Percentiles rank a stretch among this genome's conserved stretches.
phyloP scores from a whole-genome alignment of 1,139 yeast genomes.

The Debaryomycetaceae sp. region DNA sequence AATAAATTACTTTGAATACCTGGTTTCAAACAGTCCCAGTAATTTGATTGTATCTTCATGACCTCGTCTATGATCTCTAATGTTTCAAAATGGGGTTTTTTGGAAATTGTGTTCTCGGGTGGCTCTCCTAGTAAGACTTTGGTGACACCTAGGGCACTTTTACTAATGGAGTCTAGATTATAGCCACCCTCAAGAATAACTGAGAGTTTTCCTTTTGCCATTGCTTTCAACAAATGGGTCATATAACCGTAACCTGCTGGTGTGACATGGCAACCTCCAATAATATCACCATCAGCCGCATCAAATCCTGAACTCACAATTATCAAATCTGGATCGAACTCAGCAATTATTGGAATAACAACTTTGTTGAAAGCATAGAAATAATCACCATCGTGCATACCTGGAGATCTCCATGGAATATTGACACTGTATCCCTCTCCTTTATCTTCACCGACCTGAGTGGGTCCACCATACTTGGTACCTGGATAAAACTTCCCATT shows the following conservation, averaged over 20 bases:
- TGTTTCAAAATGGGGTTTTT: slow-evolving; percentile 71
- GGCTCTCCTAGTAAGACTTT: slow-evolving; percentile 93
- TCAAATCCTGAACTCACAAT: slow-evolving; percentile 95
- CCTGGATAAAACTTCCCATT: slow-evolving; percentile 94
- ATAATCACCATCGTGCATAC: slow-evolving; percentile 95
- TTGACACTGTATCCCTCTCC: slow-evolving; percentile 89
- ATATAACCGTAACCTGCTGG: slow-evolving; percentile 96
- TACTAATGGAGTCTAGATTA: slow-evolving; percentile 84
- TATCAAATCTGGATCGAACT: slow-evolving; percentile 89
- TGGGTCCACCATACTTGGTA: slow-evolving; percentile 72
- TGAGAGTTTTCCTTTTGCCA: slow-evolving; percentile 85
- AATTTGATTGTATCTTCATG: slow-evolving; percentile 71
- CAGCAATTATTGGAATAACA: slow-evolving; percentile 85
- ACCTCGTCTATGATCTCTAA: slow-evolving; percentile 88
- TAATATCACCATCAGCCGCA: slow-evolving; percentile 97
- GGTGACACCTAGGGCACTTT: slow-evolving; percentile 88
- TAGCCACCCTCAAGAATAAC: slow-evolving; percentile 97
- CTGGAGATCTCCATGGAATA: slow-evolving; percentile 92
- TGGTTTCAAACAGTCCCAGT: slow-evolving; percentile 85
- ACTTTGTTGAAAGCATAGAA: slow-evolving; percentile 85
- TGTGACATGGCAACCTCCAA: slow-evolving; percentile 96
- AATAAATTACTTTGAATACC: slow-evolving; percentile 45
- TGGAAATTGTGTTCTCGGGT: slow-evolving; percentile 66
- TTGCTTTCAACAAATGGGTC: slow-evolving; percentile 86
- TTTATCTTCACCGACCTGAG: slow-evolving; percentile 76